Evolutionary conservation across 2,329 filamentous ascomycete species (phyloP).

Genomic region (Zasmidium citrigriseum): DNA sequence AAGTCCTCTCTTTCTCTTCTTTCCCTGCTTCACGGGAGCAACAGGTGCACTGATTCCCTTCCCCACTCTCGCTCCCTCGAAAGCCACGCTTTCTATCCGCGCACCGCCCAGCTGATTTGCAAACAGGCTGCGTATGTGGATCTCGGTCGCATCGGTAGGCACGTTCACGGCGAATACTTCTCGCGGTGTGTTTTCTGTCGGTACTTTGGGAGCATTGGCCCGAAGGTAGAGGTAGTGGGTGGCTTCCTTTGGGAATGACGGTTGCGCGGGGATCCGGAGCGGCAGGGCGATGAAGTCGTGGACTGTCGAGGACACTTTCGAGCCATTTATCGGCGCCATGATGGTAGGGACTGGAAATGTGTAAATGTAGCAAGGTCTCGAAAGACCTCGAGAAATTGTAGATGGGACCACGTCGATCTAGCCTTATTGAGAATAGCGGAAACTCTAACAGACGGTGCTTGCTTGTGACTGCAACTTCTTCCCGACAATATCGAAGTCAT

Average conservation of each 20-base stretch:
- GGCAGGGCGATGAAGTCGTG: slow-evolving; percentile 70
- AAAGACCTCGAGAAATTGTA: no score
- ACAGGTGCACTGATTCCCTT: slow-evolving; percentile 38
- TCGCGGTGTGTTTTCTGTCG: slow-evolving; percentile 70
- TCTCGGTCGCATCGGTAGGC: slow-evolving; percentile 78
- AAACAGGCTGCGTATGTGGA: slow-evolving; percentile 76
- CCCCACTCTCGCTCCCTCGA: slow-evolving; percentile 63
- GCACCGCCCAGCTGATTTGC: slow-evolving; percentile 72
- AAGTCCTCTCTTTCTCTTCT: slow-evolving; percentile 57
- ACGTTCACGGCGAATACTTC: slow-evolving; percentile 91
- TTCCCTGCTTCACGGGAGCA: slow-evolving; percentile 41
- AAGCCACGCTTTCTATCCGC: slow-evolving; percentile 74
- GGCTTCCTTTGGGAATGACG: slow-evolving; percentile 62
- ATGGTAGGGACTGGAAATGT: no score
- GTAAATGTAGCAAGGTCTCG: no score
- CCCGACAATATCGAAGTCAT: no score
- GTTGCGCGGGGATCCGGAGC: slow-evolving; percentile 63
- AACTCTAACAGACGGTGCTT: no score
- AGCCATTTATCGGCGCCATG: slow-evolving; percentile 1
- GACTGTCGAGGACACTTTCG: slow-evolving; percentile 37
- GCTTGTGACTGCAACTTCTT: no score
- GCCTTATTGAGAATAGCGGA: no score
- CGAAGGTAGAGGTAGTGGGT: slow-evolving; percentile 87
- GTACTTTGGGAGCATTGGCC: slow-evolving; percentile 76
- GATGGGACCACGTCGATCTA: no score